Percentiles rank a stretch among this genome's conserved stretches.
phyloP scores from a whole-genome alignment of 1,139 yeast species.

The Geotrichum candidum region DNA sequence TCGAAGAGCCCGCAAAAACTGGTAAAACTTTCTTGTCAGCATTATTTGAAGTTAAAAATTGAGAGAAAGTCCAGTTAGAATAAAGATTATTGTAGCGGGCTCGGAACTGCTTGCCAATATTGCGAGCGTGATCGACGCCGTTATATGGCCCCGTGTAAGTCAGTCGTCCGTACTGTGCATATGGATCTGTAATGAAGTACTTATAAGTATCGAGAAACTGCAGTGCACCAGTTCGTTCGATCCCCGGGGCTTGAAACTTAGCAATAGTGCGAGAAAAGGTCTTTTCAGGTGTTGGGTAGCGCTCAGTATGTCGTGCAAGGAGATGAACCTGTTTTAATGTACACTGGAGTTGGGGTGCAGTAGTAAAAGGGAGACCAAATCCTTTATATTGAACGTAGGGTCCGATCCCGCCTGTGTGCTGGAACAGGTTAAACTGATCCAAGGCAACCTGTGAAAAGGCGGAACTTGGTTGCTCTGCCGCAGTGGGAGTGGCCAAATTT shows the following conservation, averaged over 20 bases:
- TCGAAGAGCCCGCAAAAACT: constrained; percentile 19
- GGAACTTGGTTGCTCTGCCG: neutral
- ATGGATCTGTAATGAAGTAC: constrained; percentile 15
- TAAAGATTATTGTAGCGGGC: constrained; percentile 15
- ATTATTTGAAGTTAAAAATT: neutral
- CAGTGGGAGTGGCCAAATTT: neutral
- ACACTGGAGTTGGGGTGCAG: constrained; percentile 22
- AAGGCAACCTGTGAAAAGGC: neutral
- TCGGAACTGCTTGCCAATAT: constrained; percentile 14
- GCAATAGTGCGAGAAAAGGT: constrained; percentile 13
- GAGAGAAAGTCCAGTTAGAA: neutral
- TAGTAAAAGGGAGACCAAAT: constrained; percentile 32
- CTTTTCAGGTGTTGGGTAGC: constrained; percentile 20
- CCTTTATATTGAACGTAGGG: constrained; percentile 41
- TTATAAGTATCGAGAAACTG: constrained; percentile 18
- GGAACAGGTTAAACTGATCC: constrained; percentile 13
- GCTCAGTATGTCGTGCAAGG: constrained; percentile 21
- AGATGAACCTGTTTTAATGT: constrained; percentile 21
- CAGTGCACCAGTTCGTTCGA: constrained; percentile 18
- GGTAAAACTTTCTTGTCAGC: constrained; percentile 3
- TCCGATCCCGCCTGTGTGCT: constrained; percentile 18
- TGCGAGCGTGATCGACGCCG: constrained; percentile 17
- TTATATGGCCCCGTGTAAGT: constrained; percentile 21
- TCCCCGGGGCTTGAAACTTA: constrained; percentile 12
- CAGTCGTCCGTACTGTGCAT: constrained; percentile 17